phyloP scores from a whole-genome alignment of 768 basidiomycete species.

The Suillus clintonianus region DNA sequence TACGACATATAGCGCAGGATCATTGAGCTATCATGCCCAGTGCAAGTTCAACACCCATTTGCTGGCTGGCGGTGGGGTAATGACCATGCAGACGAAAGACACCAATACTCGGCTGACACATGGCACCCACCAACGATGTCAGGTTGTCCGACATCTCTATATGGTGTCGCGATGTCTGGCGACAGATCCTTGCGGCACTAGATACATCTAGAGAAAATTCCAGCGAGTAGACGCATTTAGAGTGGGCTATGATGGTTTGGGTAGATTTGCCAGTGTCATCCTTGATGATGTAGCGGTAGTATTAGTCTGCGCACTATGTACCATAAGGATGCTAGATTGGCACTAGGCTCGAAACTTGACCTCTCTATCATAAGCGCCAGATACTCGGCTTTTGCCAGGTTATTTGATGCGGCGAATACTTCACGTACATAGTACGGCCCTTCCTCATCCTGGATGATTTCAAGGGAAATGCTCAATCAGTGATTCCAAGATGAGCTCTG shows the following conservation, averaged over 20 bases:
- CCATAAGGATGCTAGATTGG: not conserved
- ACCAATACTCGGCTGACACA: not conserved
- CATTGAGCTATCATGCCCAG: not conserved
- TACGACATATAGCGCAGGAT: not conserved
- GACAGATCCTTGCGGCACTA: not conserved
- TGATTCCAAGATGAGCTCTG: not conserved
- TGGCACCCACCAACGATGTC: not conserved
- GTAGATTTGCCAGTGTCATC: too few relatives aligned
- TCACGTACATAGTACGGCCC: not conserved
- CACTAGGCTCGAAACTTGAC: not conserved
- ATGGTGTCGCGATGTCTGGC: not conserved
- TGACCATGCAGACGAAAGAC: not conserved
- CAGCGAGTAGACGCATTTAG: too few relatives aligned
- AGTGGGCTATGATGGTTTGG: too few relatives aligned
- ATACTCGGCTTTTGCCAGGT: not conserved
- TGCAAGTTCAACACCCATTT: not conserved
- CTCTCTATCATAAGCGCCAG: not conserved
- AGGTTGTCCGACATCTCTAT: not conserved
- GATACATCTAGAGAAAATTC: too few relatives aligned
- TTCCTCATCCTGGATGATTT: not conserved
- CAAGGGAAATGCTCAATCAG: not conserved
- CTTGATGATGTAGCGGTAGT: not conserved
- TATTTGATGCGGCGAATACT: not conserved
- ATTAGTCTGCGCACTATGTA: not conserved
- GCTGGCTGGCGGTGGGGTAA: too few relatives aligned